phyloP scores from a whole-genome alignment of 1,139 yeast species.

The Magnusiomyces sp. region DNA sequence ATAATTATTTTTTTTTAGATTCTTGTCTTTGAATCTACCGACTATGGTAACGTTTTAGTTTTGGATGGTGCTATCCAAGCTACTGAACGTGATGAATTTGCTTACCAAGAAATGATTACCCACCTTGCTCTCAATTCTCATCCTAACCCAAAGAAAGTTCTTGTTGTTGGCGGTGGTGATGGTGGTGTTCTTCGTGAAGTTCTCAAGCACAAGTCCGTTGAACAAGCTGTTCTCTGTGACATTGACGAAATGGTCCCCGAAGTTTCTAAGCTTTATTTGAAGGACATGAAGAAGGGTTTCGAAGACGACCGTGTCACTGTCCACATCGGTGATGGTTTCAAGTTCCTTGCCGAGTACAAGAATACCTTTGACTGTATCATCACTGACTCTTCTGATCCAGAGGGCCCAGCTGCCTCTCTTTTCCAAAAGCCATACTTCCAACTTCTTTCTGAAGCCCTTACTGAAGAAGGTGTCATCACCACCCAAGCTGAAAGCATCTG shows the following conservation, averaged over 20 bases:
- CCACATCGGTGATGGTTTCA: slow-evolving; percentile 87
- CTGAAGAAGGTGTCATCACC: slow-evolving; percentile 78
- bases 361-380: slow-evolving; percentile 75
- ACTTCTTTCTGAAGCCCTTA: slow-evolving; percentile 68
- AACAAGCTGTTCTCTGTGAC: slow-evolving; percentile 82
- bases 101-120: slow-evolving; percentile 92
- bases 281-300: slow-evolving; percentile 74
- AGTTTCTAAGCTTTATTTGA: slow-evolving; percentile 73
- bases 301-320: slow-evolving; percentile 73
- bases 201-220: slow-evolving; percentile 75
- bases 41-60: slow-evolving; percentile 85
- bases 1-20: slow-evolving; percentile 24
- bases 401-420: slow-evolving; percentile 87
- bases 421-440: slow-evolving; percentile 83
- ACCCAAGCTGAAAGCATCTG: slow-evolving; percentile 88
- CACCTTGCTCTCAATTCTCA: slow-evolving; percentile 86
- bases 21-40: slow-evolving; percentile 75
- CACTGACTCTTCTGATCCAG: slow-evolving; percentile 94
- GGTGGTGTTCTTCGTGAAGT: slow-evolving; percentile 93
- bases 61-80: slow-evolving; percentile 88
- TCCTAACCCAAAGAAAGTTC: slow-evolving; percentile 80
- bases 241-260: slow-evolving; percentile 85
- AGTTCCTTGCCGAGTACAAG: slow-evolving; percentile 69
- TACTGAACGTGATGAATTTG: slow-evolving; percentile 89
- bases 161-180: slow-evolving; percentile 94